These are phyloP conservation scores for Fistulina hepatica DNA, from an alignment of 1,284 basidiomycete species.

Conservation along the genomic window DNA sequence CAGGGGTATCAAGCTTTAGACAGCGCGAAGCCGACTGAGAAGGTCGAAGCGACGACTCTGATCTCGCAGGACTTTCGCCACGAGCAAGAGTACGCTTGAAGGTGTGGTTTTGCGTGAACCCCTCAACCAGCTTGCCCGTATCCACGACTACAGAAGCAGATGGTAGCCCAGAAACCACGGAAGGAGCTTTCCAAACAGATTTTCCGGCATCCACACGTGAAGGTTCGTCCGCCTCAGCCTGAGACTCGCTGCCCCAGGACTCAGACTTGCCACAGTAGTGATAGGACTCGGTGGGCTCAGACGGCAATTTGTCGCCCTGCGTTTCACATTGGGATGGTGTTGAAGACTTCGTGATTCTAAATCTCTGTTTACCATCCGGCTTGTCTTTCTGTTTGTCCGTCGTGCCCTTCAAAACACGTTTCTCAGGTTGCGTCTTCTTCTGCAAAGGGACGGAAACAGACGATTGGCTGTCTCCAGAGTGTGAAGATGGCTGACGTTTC, in stretches of 20 bases:
- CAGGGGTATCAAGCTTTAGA: no score
- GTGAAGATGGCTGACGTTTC: not conserved
- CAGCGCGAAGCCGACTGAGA: conserved; percentile 25
- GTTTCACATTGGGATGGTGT: not conserved
- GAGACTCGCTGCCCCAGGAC: conserved; percentile 55
- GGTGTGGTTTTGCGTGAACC: not conserved
- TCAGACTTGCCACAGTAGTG: conserved; percentile 36
- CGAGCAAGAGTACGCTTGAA: not conserved
- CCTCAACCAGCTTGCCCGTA: not conserved
- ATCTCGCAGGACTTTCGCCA: conserved; percentile 5
- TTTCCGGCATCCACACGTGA: no score
- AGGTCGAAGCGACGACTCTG: conserved; percentile 19
- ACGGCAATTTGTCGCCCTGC: no score
- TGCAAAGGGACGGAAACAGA: conserved; percentile 7
- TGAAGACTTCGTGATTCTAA: not conserved
- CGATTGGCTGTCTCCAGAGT: conserved; percentile 1
- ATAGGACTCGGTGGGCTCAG: no score
- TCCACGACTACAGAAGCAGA: conserved; percentile 27
- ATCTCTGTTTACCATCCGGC: not conserved
- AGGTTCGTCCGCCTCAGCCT: conserved; percentile 6
- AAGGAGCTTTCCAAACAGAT: no score
- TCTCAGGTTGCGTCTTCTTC: not conserved
- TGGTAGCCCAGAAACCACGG: conserved; percentile 12
- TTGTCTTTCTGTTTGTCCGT: not conserved
- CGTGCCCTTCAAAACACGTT: not conserved